Percentiles rank a stretch among this genome's conserved stretches.
These are phyloP conservation scores for Candida xiaguanensis DNA, from an alignment of 805 yeast genomes.

Conservation along the genomic window DNA sequence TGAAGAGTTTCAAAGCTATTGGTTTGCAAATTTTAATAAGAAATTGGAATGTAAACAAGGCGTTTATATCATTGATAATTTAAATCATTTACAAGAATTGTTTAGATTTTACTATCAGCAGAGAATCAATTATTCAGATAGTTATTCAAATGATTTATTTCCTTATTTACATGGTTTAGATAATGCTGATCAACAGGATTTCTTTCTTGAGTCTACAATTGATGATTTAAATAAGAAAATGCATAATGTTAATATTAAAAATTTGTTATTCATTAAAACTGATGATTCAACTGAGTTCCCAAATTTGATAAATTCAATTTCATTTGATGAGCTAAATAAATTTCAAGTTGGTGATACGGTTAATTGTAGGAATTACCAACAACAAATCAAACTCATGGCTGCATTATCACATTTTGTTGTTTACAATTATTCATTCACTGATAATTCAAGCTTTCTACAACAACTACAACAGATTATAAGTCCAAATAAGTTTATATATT, in stretches of 20 bases:
- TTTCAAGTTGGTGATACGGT: slow-evolving; percentile 8
- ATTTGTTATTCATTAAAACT: slow-evolving; percentile 15
- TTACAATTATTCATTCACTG: slow-evolving; percentile 20
- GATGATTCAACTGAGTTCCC: slow-evolving; percentile 4
- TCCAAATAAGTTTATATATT: slow-evolving; percentile 4
- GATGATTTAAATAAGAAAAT: neutral
- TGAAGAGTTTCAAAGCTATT: neutral
- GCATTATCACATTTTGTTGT: slow-evolving; percentile 29
- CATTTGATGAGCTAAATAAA: slow-evolving; percentile 4
- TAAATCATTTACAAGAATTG: slow-evolving; percentile 3
- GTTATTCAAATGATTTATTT: slow-evolving; percentile 16
- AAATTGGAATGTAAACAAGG: slow-evolving; percentile 1
- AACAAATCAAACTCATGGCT: slow-evolving; percentile 29
- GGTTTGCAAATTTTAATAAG: slow-evolving; percentile 7
- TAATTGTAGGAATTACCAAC: slow-evolving; percentile 27
- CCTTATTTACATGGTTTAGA: slow-evolving; percentile 35
- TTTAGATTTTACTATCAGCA: slow-evolving; percentile 9
- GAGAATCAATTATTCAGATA: slow-evolving; percentile 1
- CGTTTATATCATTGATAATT: slow-evolving; percentile 6
- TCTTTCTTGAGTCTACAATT: slow-evolving; percentile 5
- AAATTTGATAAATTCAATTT: slow-evolving; percentile 9
- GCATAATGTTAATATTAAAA: slow-evolving; percentile 4
- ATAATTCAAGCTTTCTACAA: slow-evolving; percentile 7
- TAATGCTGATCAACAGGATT: slow-evolving; percentile 23
- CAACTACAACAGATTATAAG: neutral